Evolutionary conservation across 441 rosid species (phyloP).

Genomic region (Jatropha podagrica): DNA sequence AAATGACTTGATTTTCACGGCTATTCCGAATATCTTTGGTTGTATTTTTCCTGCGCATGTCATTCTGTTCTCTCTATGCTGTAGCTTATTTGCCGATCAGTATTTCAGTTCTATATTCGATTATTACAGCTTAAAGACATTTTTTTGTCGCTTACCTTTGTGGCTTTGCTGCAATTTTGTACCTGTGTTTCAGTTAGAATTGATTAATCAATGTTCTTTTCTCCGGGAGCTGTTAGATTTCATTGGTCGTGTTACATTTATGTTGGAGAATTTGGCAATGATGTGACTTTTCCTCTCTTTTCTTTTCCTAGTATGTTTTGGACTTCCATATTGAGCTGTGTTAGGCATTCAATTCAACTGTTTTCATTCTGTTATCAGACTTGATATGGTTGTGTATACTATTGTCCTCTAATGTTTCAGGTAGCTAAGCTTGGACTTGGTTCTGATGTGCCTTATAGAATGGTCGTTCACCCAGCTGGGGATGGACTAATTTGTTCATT

Average conservation of each 20-base stretch:
- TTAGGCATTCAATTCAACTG: too few relatives aligned
- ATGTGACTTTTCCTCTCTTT: background rate
- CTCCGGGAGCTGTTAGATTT: background rate
- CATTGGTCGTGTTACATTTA: background rate
- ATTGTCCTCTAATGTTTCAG: constrained; percentile 5
- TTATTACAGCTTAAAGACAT: background rate
- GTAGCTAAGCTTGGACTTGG: constrained; percentile 44
- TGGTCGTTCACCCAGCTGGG: constrained; percentile 64
- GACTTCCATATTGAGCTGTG: background rate
- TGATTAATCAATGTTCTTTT: background rate
- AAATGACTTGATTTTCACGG: too few relatives aligned
- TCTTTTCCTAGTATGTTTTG: background rate
- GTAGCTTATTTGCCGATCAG: background rate
- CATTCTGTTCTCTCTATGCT: background rate
- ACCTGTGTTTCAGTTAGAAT: background rate
- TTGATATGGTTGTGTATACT: background rate
- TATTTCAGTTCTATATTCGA: background rate
- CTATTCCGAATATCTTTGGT: background rate
- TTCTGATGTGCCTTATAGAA: constrained; percentile 66
- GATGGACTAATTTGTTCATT: constrained; percentile 74
- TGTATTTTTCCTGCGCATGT: background rate
- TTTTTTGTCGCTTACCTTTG: background rate
- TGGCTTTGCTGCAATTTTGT: background rate
- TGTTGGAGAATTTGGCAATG: constrained; percentile 5
- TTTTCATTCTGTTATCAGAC: background rate